Base-by-base conservation (phyloP, 352 stramenopile species). In the Paralagenidium karlingii region DNA sequence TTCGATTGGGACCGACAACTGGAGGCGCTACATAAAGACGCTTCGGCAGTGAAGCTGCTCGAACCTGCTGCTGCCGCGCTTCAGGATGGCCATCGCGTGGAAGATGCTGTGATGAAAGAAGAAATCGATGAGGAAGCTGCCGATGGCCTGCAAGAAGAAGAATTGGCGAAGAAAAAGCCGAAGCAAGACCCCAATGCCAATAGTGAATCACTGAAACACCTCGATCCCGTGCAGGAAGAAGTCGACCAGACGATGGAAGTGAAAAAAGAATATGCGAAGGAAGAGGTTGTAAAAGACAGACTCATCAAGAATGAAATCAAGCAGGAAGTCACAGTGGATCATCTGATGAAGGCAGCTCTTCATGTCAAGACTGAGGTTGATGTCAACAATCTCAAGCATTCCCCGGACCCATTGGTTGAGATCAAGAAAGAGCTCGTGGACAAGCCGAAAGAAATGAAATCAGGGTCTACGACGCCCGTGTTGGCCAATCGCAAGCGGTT, bases 401-500 rank as follows among this genome's bases (percentile, higher is more conserved):
- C n/a, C n/a, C n/a, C n/a, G n/a, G n/a, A n/a, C n/a, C n/a, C n/a
- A n/a, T n/a, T n/a, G n/a, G n/a, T n/a, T n/a, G n/a, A n/a, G n/a
- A n/a, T n/a, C n/a, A n/a, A n/a, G n/a, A n/a, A n/a, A n/a, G n/a
- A n/a, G n/a, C n/a, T n/a, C n/a, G n/a, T n/a, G n/a, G n/a, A n/a
- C n/a, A n/a, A n/a, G n/a, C n/a, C n/a, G n/a, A n/a, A n/a, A n/a
- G n/a, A n/a, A n/a, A n/a, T n/a, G n/a, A n/a, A n/a, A n/a, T n/a
- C n/a, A n/a, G n/a, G n/a, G n/a, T n/a, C n/a, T n/a, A n/a, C n/a
- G n/a, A n/a, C n/a, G n/a, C n/a, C n/a, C n/a, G n/a, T n/a, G n/a
- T n/a, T n/a, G n/a, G n/a, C n/a, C n/a, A n/a, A n/a, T n/a, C n/a
- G 73, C 48, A 82, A 82, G 36, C 54, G 65, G 38, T 59, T 64